Base-by-base conservation (phyloP, 2,329 filamentous ascomycete species). In the Remersonia thermophila region DNA sequence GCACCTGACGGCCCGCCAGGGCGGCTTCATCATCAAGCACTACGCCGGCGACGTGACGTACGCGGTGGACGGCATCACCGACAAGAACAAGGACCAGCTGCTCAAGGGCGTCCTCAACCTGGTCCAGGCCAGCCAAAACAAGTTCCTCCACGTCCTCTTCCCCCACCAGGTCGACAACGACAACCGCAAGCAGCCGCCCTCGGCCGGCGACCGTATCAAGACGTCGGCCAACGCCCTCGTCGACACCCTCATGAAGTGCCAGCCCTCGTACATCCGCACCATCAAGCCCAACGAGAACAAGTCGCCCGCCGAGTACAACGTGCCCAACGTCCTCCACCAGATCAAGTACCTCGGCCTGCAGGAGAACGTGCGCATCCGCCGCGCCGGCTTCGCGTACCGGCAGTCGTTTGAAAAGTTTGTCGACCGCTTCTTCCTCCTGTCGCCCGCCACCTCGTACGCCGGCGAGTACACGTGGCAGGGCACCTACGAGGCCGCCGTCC, bases 211-310 rank as follows among this genome's bases (percentile, higher is more conserved):
- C 59, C 89, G 93, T 62, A 96, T 98, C 60, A 91, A 89, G 56
- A 68, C 77, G 5, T 96, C 91, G 14, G 91, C 91, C 7, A 98
- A 98, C 54, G 86, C 93, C 30, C 70, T 98, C 14, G 91, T 98
- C 1, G 77, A 87, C 1, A 96, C 91, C 1, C 61, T 98, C 51
- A 96, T 95, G 87, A 93, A 95, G 61, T 89, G 86, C 38, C 84
- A 91, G 49, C 91, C 91, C 1, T 95, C 87, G 3, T 98, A 98
- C 55, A 98, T 98, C 51, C 84, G 91, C 56, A 98, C 91, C 1
- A 96, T 98, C 65, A 98, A 98, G 62, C 91, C 91, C 2, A 98
- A 98, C 64, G 91, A 98, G 61, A 96, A 95, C 66, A 98, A 96
- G 60, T 94, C 87, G 3, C 81, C 86, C 0, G 79, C 77, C 9